Base-by-base conservation (phyloP, 345 rosid species). In the Populus ilicifolia region DNA sequence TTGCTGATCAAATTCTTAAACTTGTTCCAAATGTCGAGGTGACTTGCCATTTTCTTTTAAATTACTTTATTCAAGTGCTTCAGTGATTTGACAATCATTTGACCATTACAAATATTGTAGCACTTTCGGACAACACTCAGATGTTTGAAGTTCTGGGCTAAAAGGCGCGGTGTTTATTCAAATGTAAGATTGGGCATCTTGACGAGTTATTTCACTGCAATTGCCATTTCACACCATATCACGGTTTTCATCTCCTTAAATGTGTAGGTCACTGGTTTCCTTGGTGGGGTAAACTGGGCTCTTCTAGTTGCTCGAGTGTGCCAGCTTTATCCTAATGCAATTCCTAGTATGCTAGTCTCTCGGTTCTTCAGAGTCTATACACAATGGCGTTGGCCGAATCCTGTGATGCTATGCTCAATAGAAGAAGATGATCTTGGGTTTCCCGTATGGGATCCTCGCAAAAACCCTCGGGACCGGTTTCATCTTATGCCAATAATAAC, bases 371-470 rank as follows among this genome's bases (percentile, higher is more conserved):
- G 91, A 84, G 94, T 90, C 9, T 89, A 86, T 65, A 87, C 91
- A 54, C 91, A 83, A 50, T 92, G 94, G 94, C 89, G 88, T 64
- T 92, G 97, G 97, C 97, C 97, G 16, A 90, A 89, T 73, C 97
- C 97, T 39, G 97, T 92, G 66, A 89, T 92, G 94, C 84, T 92
- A 21, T 90, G 94, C 82, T 76, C 90, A 3, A 90, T 90, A 59
- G 90, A 89, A 80, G 93, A 88, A 80, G 89, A 87, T 79, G 87
- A 85, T 43, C 90, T 84, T 79, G 91, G 92, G 16, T 90, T 90
- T 80, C 87, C 90, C 33, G 85, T 89, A 16, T 90, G 96, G 93
- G 90, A 90, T 84, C 91, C 91, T 79, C 88, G 92, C 41, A 87
- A 85, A 82, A 87, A 91, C 72, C 92, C 84, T 69, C 87, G 92